Base-by-base conservation (phyloP, 257 asterid genomes). In the Haberlea rhodopensis region DNA sequence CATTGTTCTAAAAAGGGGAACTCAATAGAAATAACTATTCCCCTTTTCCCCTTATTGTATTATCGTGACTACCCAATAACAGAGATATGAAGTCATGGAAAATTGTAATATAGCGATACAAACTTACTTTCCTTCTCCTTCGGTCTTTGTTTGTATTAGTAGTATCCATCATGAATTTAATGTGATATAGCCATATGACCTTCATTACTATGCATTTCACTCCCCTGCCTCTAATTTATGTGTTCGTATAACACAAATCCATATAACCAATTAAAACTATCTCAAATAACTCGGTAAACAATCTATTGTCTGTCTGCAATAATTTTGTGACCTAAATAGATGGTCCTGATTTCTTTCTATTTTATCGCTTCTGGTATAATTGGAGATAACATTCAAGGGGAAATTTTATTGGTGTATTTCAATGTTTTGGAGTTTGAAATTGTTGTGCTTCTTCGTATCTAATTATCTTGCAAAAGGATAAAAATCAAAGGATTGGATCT, bases 281-380 rank as follows among this genome's bases (percentile, higher is more conserved):
- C n/a, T n/a, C n/a, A n/a, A n/a, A n/a, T n/a, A n/a, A n/a, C n/a
- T n/a, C n/a, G n/a, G n/a, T n/a, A n/a, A n/a, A n/a, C n/a, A n/a
- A n/a, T n/a, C 18, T 37, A 13, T 53, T 34, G 34, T 37, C 45
- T 71, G 57, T 23, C 24, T 53, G 52, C 45, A 55, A 53, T 61
- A 58, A 23, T 23, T 53, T 28, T 29, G 64, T 54, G 53, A n/a
- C 49, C 28, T 51, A 28, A 16, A 21, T 29, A 19, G 26, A 40
- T 11, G 61, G 68, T 28, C 31, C 48, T 37, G 4, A 48, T 10
- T 65, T 49, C 43, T 58, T 29, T 18, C 11, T 52, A 25, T 21
- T 67, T 61, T 61, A 40, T 48, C 45, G 58, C 8, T 59, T 68
- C 57, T 57, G n/a, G 53, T 34, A 64, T 28, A 27, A 25, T 48